Percentiles rank a stretch among this genome's conserved stretches.
Evolutionary conservation across 1,284 basidiomycete species (phyloP).

Genomic region (Rhodotorula sp.): DNA sequence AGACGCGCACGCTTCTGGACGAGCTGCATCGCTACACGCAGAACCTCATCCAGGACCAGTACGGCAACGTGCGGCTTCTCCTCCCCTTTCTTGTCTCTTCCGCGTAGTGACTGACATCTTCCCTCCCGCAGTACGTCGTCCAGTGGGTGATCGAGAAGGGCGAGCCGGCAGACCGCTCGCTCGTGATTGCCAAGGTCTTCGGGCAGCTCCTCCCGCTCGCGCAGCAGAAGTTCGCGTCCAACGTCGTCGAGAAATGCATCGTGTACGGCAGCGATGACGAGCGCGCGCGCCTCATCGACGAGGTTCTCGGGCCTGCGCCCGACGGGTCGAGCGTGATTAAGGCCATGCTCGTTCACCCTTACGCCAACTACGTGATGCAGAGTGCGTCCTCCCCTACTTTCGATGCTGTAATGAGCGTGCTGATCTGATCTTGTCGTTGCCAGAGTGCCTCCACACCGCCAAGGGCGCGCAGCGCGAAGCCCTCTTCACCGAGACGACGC

Average conservation of each 20-base stretch:
- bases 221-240: conserved; percentile 93
- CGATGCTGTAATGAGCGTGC: rapidly evolving
- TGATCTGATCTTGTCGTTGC: neutral
- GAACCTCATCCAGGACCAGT: conserved; percentile 51
- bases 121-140: conserved; percentile 42
- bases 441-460: conserved; percentile 54
- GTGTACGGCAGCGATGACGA: conserved; percentile 40
- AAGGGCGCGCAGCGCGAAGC: conserved; percentile 70
- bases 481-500: conserved; percentile 64
- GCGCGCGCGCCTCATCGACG: conserved; percentile 50
- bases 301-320: conserved; percentile 50
- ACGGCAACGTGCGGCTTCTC: conserved; percentile 47
- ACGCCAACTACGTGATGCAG: conserved; percentile 43
- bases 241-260: conserved; percentile 74
- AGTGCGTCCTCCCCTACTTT: conserved; percentile 10
- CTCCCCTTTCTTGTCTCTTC: neutral
- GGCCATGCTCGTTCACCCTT: conserved; percentile 39
- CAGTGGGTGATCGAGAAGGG: conserved; percentile 91
- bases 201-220: conserved; percentile 70
- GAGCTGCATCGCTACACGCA: conserved; percentile 63
- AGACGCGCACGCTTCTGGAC: conserved; percentile 73
- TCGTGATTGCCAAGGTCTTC: conserved; percentile 70
- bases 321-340: conserved; percentile 42
- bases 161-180: conserved; percentile 65
- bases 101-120: neutral